Base-by-base conservation (phyloP, 768 basidiomycete genomes). In the Trametopsis cervina region DNA sequence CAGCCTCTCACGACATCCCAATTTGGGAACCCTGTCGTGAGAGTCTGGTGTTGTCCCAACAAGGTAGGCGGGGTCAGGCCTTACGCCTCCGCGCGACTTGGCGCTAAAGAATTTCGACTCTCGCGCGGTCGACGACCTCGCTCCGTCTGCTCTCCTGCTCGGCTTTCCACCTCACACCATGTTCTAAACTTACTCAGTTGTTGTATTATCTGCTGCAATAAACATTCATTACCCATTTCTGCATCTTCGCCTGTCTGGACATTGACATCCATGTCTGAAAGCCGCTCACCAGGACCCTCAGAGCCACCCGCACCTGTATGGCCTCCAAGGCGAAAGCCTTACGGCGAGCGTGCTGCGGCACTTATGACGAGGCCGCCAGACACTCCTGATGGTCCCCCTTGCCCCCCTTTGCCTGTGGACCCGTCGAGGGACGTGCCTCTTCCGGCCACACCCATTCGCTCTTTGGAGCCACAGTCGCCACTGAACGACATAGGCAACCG, bases 1-100 rank as follows among this genome's bases (percentile, higher is more conserved):
- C 41, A 42, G n/a, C 13, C 41, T 15, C 41, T 42, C 17, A 24
- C 24, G 23, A 42, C 41, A 42, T 42, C 41, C 41, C 41, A 42
- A 21, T 42, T n/a, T 24, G 41, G 23, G 41, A 42, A 42, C 41
- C 41, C 41, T 42, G 41, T 24, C 41, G 24, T 24, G 17, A 42
- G 41, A 15, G 41, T 42, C 41, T 42, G 41, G 41, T 42, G 17
- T 42, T 13, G 12, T 21, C 18, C 41, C 41, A 42, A 24, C 41
- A 10, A 15, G 17, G 18, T 42, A 13, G 24, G 41, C n/a, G 23
- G 13, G 41, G 41, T 18, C 24, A 10, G 18, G 41, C 41, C 9
- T 42, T 24, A 21, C 41, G 41, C 22, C 4, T 9, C 4, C 41
- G 9, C 41, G 41, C 41, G 41, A 4, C 41, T 12, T n/a, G 17